Conservation (phyloP, 441 rosid species). For the Breynia disticha region DNA sequence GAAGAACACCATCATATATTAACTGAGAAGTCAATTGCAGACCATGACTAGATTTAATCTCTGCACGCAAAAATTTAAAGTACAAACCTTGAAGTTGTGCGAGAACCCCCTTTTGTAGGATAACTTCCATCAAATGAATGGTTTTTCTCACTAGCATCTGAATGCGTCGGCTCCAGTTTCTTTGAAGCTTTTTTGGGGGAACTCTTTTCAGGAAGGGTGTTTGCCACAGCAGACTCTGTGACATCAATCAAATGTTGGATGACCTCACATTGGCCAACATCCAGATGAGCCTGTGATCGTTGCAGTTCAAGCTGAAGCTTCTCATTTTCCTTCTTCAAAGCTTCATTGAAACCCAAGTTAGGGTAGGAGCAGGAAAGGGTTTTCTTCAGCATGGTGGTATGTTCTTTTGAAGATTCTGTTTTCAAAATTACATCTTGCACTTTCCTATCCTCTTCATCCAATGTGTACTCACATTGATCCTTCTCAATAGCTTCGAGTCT, state of each 20-base stretch:
- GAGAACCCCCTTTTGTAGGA: slow-evolving; percentile 38
- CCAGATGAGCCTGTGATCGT: slow-evolving; percentile 56
- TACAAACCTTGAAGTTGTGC: slow-evolving; percentile 51
- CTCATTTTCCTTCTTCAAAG: slow-evolving; percentile 53
- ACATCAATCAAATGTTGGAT: slow-evolving; percentile 74
- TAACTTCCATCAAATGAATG: slow-evolving; percentile 35
- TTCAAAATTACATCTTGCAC: slow-evolving; percentile 70
- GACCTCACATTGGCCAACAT: slow-evolving; percentile 61
- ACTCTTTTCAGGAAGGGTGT: slow-evolving; percentile 33
- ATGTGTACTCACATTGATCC: slow-evolving; percentile 83
- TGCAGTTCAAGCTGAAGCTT: slow-evolving; percentile 72
- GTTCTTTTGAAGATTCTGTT: slow-evolving; percentile 55
- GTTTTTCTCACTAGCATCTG: slow-evolving; percentile 36
- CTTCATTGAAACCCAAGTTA: slow-evolving; percentile 63
- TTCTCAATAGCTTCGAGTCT: slow-evolving; percentile 66
- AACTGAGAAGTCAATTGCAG: not conserved
- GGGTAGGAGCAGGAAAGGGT: slow-evolving; percentile 85
- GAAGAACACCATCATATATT: not conserved
- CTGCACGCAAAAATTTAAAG: not conserved
- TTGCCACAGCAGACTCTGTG: slow-evolving; percentile 48
- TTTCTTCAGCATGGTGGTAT: slow-evolving; percentile 51
- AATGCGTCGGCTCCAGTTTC: slow-evolving; percentile 33
- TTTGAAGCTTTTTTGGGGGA: slow-evolving; percentile 37
- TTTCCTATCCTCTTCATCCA: slow-evolving; percentile 79
- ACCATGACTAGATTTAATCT: slow-evolving; percentile 1